phyloP scores from a whole-genome alignment of 23 red algal species.

The Cyanidiococcus yangmingshanensis region DNA sequence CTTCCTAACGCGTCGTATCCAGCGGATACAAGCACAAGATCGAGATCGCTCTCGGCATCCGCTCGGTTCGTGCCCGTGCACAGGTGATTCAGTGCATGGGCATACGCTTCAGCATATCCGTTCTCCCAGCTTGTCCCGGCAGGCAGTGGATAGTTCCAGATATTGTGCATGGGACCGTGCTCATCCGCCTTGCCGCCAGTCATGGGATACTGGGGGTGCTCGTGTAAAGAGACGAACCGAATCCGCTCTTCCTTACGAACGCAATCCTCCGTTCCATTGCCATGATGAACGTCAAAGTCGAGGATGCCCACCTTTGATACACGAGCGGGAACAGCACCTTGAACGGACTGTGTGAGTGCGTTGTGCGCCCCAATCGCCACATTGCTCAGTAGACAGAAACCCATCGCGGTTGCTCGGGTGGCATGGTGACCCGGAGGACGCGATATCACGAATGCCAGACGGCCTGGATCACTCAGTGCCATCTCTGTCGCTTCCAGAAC shows the following conservation, averaged over 20 bases:
- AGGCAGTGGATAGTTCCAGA: constrained; percentile 58
- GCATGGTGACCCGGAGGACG: constrained; percentile 97
- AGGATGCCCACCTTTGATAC: constrained; percentile 55
- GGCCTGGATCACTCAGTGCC: constrained; percentile 11
- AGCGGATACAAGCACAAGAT: constrained; percentile 68
- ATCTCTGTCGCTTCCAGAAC: constrained; percentile 69
- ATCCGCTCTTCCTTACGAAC: constrained; percentile 35
- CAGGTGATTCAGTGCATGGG: constrained; percentile 30
- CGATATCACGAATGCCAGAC: constrained; percentile 35
- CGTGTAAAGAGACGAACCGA: constrained; percentile 50
- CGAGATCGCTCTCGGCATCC: constrained; percentile 20
- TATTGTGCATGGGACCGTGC: constrained; percentile 42
- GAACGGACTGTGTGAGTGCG: constrained; percentile 26
- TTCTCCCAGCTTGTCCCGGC: constrained; percentile 28
- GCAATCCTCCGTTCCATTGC: constrained; percentile 69
- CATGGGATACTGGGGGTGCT: constrained; percentile 85
- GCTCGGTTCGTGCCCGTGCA: constrained; percentile 31
- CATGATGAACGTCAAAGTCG: constrained; percentile 98
- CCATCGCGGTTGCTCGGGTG: constrained; percentile 58
- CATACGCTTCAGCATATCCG: constrained; percentile 44
- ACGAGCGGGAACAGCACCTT: background rate
- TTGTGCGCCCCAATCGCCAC: constrained; percentile 70
- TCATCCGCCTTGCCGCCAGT: constrained; percentile 36
- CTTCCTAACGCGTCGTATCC: constrained; percentile 86
- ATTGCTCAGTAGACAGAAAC: constrained; percentile 85